phyloP scores from a whole-genome alignment of 768 basidiomycete genomes.

The Psilocybe tampanensis region DNA sequence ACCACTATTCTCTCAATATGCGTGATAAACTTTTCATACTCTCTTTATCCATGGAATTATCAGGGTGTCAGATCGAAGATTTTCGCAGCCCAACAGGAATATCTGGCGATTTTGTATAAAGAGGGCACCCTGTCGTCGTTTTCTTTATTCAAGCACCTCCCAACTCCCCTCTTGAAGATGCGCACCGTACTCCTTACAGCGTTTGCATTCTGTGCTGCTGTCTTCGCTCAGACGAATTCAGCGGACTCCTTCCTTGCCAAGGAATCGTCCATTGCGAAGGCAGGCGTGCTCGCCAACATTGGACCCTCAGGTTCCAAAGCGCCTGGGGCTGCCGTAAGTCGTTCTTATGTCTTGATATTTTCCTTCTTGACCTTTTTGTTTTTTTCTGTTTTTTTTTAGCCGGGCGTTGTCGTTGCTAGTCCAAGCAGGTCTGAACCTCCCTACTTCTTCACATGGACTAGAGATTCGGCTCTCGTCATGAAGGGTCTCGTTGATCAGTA shows the following conservation, averaged over 20 bases:
- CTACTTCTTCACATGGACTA: slow-evolving; percentile 76
- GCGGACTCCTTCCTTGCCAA: slow-evolving; percentile 53
- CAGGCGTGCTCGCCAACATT: slow-evolving; percentile 71
- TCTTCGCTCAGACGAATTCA: slow-evolving; percentile 25
- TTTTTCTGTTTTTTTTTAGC: slow-evolving; percentile 31
- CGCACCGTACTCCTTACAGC: slow-evolving; percentile 30
- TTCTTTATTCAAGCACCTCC: background rate
- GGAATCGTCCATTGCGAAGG: slow-evolving; percentile 63
- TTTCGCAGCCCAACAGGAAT: background rate
- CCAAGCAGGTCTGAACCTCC: slow-evolving; percentile 55
- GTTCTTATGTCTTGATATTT: background rate
- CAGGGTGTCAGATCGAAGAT: background rate
- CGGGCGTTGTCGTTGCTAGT: slow-evolving; percentile 61
- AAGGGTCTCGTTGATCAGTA: slow-evolving; percentile 56
- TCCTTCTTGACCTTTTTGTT: background rate
- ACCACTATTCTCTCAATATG: background rate
- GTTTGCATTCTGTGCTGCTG: slow-evolving; percentile 24
- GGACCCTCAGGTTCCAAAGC: slow-evolving; percentile 58
- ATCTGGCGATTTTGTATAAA: background rate
- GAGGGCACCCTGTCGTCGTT: background rate
- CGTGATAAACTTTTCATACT: background rate
- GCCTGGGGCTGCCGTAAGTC: slow-evolving; percentile 49
- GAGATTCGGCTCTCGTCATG: slow-evolving; percentile 75
- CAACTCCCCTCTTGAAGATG: slow-evolving; percentile 26
- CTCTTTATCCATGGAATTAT: background rate